These are phyloP conservation scores for Phoenix roebelenii DNA, from an alignment of 176 grass and related monocot genomes.

Conservation along the genomic window DNA sequence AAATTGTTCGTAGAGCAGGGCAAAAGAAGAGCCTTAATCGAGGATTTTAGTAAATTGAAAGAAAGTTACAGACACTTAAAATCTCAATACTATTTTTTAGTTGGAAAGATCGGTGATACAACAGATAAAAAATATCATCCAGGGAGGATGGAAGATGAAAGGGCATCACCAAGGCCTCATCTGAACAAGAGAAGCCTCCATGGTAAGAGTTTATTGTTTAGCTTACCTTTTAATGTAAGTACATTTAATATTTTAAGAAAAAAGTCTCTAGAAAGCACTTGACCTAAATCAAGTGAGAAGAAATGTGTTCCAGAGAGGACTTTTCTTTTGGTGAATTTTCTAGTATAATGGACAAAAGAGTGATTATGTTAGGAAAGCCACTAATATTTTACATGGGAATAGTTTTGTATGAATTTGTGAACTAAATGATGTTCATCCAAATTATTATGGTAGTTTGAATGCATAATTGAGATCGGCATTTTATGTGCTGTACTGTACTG, in stretches of 20 bases:
- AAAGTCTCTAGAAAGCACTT: not conserved
- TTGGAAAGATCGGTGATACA: constrained; percentile 37
- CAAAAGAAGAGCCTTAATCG: constrained; percentile 30
- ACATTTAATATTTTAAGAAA: constrained; percentile 10
- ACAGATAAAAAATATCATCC: constrained; percentile 22
- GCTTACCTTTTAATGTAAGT: constrained; percentile 2
- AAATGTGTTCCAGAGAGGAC: not conserved
- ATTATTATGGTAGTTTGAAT: too few species aligned
- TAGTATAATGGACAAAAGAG: too few species aligned
- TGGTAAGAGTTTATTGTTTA: constrained; percentile 21
- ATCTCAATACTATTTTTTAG: constrained; percentile 54
- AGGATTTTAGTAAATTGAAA: constrained; percentile 39
- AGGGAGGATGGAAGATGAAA: constrained; percentile 15
- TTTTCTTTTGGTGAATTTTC: too few species aligned
- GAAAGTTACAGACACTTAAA: constrained; percentile 49
- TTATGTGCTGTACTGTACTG: too few species aligned
- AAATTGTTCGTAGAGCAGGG: constrained; percentile 43
- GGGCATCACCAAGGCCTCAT: constrained; percentile 13
- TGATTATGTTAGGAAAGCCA: too few species aligned
- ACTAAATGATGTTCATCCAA: too few species aligned
- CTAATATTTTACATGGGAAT: too few species aligned
- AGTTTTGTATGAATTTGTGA: too few species aligned
- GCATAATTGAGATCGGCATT: too few species aligned
- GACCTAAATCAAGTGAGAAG: not conserved
- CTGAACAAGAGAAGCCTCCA: constrained; percentile 45